Conservation (phyloP, 768 basidiomycete genomes). For the Saitozyma sp. region DNA sequence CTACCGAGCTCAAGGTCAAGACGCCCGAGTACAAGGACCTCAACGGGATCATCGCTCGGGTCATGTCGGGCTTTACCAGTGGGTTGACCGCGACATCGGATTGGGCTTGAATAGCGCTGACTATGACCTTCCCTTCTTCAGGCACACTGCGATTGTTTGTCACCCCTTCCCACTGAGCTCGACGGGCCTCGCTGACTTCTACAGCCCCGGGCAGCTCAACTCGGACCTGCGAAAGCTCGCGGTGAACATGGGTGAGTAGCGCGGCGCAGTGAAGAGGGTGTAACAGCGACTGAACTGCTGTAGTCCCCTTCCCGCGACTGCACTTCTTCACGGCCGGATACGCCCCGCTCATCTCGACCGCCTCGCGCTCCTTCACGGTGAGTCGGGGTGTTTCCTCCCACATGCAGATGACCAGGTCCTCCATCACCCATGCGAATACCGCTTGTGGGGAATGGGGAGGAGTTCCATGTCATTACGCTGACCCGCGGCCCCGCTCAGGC, state of each 20-base stretch:
- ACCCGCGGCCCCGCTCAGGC: slow-evolving; percentile 11
- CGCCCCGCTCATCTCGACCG: slow-evolving; percentile 52
- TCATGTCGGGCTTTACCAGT: slow-evolving; percentile 91
- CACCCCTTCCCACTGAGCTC: neutral
- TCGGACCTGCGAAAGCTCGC: slow-evolving; percentile 53
- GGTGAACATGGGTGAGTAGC: slow-evolving; percentile 48
- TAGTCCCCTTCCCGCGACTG: slow-evolving; percentile 97
- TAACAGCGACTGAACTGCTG: neutral
- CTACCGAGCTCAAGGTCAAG: slow-evolving; percentile 45
- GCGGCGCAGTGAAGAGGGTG: neutral
- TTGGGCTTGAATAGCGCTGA: neutral
- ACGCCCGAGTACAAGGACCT: slow-evolving; percentile 51
- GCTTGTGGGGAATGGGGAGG: too few species aligned
- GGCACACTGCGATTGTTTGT: slow-evolving; percentile 44
- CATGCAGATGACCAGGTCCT: neutral
- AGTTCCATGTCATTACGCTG: slow-evolving; percentile 1
- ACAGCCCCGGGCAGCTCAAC: slow-evolving; percentile 51
- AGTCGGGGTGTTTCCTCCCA: slow-evolving; percentile 1
- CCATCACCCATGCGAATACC: too few species aligned
- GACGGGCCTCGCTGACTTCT: slow-evolving; percentile 3
- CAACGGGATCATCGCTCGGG: slow-evolving; percentile 72
- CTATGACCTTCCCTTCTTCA: slow-evolving; percentile 10
- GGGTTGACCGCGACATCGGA: slow-evolving; percentile 7
- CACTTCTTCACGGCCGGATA: slow-evolving; percentile 99
- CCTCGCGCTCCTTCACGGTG: slow-evolving; percentile 34